phyloP scores from a whole-genome alignment of 2,329 filamentous ascomycete genomes.

The Trichoderma cornu-damae region DNA sequence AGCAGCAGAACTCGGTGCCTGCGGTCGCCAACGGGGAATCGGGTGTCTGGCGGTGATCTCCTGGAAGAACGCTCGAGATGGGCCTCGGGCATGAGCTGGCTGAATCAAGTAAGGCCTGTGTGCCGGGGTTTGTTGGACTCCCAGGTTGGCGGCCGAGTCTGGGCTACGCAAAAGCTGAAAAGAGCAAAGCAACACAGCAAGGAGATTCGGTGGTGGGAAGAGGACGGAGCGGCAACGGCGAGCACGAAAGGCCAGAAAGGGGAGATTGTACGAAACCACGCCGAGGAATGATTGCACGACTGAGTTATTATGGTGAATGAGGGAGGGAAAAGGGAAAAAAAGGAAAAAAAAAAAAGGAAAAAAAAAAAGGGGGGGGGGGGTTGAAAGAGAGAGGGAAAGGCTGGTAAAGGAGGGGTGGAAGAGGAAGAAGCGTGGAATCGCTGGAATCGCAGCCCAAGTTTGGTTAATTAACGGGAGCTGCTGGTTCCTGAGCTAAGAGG shows the following conservation, averaged over 20 bases:
- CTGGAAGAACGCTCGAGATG: conserved; percentile 8
- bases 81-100: conserved; percentile 14
- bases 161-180: background rate
- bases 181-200: background rate
- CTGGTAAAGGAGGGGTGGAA: conserved; percentile 14
- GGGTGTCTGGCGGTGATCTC: background rate
- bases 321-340: too few species aligned
- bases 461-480: conserved; percentile 16
- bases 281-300: background rate
- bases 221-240: background rate
- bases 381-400: conserved; percentile 9
- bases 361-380: conserved; percentile 11
- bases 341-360: too few species aligned
- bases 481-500: conserved; percentile 15
- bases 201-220: background rate
- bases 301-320: conserved; percentile 10
- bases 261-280: background rate
- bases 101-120: conserved; percentile 16
- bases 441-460: conserved; percentile 3
- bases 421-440: conserved; percentile 8
- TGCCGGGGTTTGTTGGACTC: conserved; percentile 6
- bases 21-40: background rate
- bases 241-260: conserved; percentile 5
- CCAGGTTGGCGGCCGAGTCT: conserved; percentile 3
- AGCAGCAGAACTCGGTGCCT: background rate